Evolutionary conservation across 306 rosid genomes (phyloP).

Genomic region (Senna siamea): DNA sequence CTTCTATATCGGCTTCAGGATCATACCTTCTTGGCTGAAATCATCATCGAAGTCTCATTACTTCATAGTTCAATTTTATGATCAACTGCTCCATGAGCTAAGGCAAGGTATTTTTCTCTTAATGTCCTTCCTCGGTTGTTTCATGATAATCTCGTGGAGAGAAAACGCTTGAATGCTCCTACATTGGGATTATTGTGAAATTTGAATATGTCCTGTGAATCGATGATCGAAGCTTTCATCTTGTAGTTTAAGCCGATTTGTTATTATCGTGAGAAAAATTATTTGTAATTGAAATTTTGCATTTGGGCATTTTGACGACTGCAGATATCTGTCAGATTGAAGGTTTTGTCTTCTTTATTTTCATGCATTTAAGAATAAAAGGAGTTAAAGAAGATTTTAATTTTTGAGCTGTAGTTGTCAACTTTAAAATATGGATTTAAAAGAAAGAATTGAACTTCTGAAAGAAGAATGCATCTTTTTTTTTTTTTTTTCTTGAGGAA

Average conservation of each 20-base stretch:
- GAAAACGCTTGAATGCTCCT: not conserved
- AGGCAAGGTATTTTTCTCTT: slow-evolving; percentile 28
- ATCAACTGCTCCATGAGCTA: slow-evolving; percentile 7
- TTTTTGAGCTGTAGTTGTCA: not conserved
- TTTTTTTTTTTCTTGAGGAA: not conserved
- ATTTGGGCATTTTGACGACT: slow-evolving; percentile 12
- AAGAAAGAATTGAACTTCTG: not conserved
- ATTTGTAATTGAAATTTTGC: not conserved
- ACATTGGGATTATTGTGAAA: not conserved
- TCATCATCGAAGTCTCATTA: not conserved
- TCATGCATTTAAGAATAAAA: not conserved
- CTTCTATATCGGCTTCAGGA: too few relatives aligned
- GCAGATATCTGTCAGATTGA: not conserved
- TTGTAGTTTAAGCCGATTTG: not conserved
- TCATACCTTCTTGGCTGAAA: not conserved
- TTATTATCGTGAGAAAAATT: not conserved
- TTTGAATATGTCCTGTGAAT: slow-evolving; percentile 1
- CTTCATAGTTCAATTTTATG: not conserved
- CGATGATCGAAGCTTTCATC: slow-evolving; percentile 2
- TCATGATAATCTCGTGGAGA: not conserved
- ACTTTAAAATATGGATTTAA: not conserved
- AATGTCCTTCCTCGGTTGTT: not conserved
- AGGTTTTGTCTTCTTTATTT: slow-evolving; percentile 9
- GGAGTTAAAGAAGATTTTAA: not conserved
- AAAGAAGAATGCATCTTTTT: not conserved